A percentile compares a stretch with the other conserved stretches of the same genome.
These are phyloP conservation scores for Metschnikowia rubicola DNA, from an alignment of 805 yeast genomes.

Conservation along the genomic window DNA sequence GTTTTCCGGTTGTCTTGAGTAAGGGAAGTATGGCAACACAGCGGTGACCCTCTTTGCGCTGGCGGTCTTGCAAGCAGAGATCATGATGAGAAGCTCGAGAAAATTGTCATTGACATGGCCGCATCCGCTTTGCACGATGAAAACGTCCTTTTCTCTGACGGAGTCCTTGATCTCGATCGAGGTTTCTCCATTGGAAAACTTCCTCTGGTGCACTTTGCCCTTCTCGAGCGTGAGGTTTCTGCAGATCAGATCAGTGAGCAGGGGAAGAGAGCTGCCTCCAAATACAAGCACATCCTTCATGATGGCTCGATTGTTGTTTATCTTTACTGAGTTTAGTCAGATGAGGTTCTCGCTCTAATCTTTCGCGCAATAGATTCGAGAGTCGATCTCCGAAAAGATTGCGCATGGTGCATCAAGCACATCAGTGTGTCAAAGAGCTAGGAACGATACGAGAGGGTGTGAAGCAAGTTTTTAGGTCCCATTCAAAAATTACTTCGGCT, in stretches of 20 bases:
- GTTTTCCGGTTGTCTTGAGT: constrained; percentile 92
- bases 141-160: constrained; percentile 95
- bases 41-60: constrained; percentile 87
- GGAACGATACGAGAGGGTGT: too few species aligned
- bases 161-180: constrained; percentile 81
- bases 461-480: too few species aligned
- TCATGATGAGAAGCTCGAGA: constrained; percentile 75
- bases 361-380: too few species aligned
- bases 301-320: not conserved
- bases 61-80: constrained; percentile 91
- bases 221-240: constrained; percentile 68
- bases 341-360: too few species aligned
- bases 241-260: constrained; percentile 71
- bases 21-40: constrained; percentile 90
- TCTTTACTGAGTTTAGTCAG: too few species aligned
- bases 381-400: too few species aligned
- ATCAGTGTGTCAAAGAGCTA: too few species aligned
- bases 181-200: constrained; percentile 88
- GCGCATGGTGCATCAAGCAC: too few species aligned
- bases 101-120: constrained; percentile 87
- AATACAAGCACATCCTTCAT: constrained; percentile 86
- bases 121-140: constrained; percentile 81
- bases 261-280: constrained; percentile 89
- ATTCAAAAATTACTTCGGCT: too few species aligned
- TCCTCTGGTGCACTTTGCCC: constrained; percentile 61